Percentiles rank a stretch among this genome's conserved stretches.
phyloP scores from a whole-genome alignment of 306 rosid genomes.

The Geum urbanum region DNA sequence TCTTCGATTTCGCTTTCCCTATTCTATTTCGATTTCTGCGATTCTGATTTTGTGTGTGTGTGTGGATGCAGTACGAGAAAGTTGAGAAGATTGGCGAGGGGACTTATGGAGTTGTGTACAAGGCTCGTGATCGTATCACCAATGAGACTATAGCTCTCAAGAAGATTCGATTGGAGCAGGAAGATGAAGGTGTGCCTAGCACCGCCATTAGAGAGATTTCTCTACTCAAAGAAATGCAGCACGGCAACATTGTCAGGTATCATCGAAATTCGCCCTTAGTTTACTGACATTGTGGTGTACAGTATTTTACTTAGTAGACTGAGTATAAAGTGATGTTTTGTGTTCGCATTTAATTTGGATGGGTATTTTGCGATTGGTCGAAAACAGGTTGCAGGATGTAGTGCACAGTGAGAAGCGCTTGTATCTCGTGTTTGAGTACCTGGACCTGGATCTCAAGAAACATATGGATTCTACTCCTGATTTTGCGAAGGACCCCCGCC shows the following conservation, averaged over 20 bases:
- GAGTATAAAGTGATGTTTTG: too few species aligned
- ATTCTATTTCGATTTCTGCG: background rate
- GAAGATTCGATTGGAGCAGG: constrained; percentile 92
- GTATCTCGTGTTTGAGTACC: constrained; percentile 92
- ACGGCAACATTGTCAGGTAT: constrained; percentile 83
- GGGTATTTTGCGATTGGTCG: constrained; percentile 24
- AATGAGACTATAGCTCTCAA: constrained; percentile 80
- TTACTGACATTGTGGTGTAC: too few species aligned
- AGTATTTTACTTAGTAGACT: too few species aligned
- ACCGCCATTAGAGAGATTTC: constrained; percentile 91
- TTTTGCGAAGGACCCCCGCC: constrained; percentile 74
- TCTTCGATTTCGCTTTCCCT: background rate
- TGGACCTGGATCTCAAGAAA: constrained; percentile 96
- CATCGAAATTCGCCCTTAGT: background rate
- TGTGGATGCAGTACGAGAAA: constrained; percentile 67
- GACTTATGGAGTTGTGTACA: constrained; percentile 87
- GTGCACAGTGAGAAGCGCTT: constrained; percentile 90
- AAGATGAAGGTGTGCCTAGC: constrained; percentile 91
- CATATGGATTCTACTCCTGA: constrained; percentile 98
- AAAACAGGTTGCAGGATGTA: constrained; percentile 76
- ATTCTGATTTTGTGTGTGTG: constrained; percentile 14
- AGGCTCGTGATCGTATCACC: constrained; percentile 77
- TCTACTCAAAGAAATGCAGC: constrained; percentile 86
- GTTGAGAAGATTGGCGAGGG: constrained; percentile 96
- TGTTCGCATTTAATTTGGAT: constrained; percentile 11